Base-by-base conservation (phyloP, 2,329 filamentous ascomycete genomes). In the Fusarium tjaetaba region DNA sequence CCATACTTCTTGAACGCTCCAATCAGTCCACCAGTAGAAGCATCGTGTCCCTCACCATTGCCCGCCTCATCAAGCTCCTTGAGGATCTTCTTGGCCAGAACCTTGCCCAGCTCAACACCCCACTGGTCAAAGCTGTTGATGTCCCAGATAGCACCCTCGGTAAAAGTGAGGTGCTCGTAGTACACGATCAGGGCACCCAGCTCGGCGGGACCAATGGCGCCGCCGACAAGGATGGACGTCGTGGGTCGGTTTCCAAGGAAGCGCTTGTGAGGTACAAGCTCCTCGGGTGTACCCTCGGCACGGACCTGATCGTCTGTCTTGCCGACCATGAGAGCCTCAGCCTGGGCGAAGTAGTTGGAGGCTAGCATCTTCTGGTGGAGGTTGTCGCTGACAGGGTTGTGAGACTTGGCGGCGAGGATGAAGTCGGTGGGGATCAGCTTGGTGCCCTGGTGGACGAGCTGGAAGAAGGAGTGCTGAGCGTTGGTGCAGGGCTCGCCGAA, bases 41-140 rank as follows among this genome's bases (percentile, higher is more conserved):
- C 86, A 83, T 99, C 96, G 85, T 99, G 96, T 66, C 88, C 89
- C 67, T 86, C 86, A 61, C 91, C 91, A 77, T 89, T 90, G 70
- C 90, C 93, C n/a, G 88, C 84, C 81, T 92, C 88, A 75, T 98
- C 95, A 67, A 99, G 89, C 88, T 99, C 96, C 80, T 85, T 84
- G 78, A 94, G 92, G 74, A 95, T 95, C 86, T 94, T 95, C 91
- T 96, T 98, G 71, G 96, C 96, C 76, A 99, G 87, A 45, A 93
- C 91, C 92, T 99, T 99, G 83, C 96, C 96, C 71, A 99, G 88
- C 88, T 99, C 96, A 49, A 99, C 96, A 85, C 96, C 96, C 96
- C 96, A 99, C 88, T 99, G 96, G 86, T 99, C 96, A 82, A 98
- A 99, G 80, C 92, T 95, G 90, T 99, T 99, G 88, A 99, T 97